These are phyloP conservation scores for Cytospora paraplurivora DNA, from an alignment of 2,329 filamentous ascomycete species.

Conservation along the genomic window DNA sequence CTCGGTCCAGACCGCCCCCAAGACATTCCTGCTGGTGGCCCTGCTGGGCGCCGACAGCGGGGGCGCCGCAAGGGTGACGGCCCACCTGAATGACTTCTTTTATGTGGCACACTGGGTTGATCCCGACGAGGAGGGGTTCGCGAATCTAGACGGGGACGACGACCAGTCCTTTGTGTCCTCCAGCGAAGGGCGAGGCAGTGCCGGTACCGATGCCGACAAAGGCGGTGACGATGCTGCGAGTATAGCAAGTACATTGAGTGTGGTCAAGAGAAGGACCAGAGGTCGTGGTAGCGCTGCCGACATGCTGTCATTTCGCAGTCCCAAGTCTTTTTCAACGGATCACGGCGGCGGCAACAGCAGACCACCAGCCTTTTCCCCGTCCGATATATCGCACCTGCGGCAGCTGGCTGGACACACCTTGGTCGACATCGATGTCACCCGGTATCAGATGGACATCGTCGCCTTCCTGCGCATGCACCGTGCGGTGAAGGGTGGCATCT, in stretches of 20 bases:
- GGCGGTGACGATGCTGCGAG: conserved; percentile 26
- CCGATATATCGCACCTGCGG: conserved; percentile 61
- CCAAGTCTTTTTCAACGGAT: conserved; percentile 3
- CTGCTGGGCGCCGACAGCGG: conserved; percentile 58
- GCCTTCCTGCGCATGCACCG: conserved; percentile 87
- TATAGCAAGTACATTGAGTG: conserved; percentile 44
- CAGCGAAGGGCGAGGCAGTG: not conserved
- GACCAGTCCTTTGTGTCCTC: conserved; percentile 3
- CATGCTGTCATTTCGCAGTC: conserved; percentile 14
- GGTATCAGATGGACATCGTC: conserved; percentile 86
- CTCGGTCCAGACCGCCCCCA: conserved; percentile 72
- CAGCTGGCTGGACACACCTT: conserved; percentile 59
- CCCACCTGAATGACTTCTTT: conserved; percentile 76
- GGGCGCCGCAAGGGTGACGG: conserved; percentile 52
- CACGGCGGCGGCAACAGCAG: not conserved
- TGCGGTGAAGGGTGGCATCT: conserved; percentile 76
- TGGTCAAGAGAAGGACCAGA: conserved; percentile 42
- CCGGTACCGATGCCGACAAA: too few relatives aligned
- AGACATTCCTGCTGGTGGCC: conserved; percentile 78
- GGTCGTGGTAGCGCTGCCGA: conserved; percentile 14
- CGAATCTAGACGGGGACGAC: conserved; percentile 68
- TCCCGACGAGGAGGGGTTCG: conserved; percentile 67
- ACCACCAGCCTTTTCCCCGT: conserved; percentile 37
- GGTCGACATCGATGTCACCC: conserved; percentile 74
- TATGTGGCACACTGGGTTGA: conserved; percentile 87